Conservation (phyloP, 192 early-diverging fungal species). For the Coemansia sp. region DNA sequence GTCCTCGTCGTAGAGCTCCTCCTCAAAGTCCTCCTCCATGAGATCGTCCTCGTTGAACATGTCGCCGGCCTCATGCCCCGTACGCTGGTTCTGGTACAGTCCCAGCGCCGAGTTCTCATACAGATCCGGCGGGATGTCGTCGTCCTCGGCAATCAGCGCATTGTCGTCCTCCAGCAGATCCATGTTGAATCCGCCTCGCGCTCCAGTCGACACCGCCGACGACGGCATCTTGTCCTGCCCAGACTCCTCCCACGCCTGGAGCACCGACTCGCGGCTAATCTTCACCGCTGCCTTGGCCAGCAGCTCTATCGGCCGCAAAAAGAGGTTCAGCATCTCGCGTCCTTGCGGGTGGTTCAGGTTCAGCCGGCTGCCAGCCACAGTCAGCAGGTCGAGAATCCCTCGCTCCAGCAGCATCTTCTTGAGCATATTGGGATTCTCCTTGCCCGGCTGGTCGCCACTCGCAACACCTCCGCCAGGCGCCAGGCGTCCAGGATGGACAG, state of each 20-base stretch:
- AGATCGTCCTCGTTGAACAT: conserved; percentile 29
- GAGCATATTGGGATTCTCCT: conserved; percentile 36
- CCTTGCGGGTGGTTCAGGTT: conserved; percentile 89
- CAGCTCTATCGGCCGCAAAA: conserved; percentile 86
- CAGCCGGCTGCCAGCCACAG: conserved; percentile 76
- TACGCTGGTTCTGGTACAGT: conserved; percentile 54
- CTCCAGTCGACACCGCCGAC: conserved; percentile 7
- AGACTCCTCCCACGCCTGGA: conserved; percentile 45
- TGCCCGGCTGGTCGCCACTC: conserved; percentile 6
- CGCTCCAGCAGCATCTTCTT: conserved; percentile 83
- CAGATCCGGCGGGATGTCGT: conserved; percentile 55
- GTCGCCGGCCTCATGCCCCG: conserved; percentile 18
- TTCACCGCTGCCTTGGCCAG: conserved; percentile 87
- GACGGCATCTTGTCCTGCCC: conserved; percentile 53
- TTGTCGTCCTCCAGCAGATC: conserved; percentile 44
- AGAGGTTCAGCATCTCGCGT: conserved; percentile 66
- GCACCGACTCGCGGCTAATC: conserved; percentile 68
- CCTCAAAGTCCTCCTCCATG: conserved; percentile 51
- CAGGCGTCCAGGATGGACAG: conserved; percentile 35
- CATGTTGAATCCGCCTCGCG: conserved; percentile 34
- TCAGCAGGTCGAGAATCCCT: conserved; percentile 75
- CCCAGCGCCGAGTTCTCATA: conserved; percentile 55
- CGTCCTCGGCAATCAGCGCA: conserved; percentile 29
- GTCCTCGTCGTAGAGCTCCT: conserved; percentile 57
- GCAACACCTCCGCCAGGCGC: background rate